Evolutionary conservation across 2,329 filamentous ascomycete species (phyloP).

Genomic region (Stagonosporopsis chrysanthemi): DNA sequence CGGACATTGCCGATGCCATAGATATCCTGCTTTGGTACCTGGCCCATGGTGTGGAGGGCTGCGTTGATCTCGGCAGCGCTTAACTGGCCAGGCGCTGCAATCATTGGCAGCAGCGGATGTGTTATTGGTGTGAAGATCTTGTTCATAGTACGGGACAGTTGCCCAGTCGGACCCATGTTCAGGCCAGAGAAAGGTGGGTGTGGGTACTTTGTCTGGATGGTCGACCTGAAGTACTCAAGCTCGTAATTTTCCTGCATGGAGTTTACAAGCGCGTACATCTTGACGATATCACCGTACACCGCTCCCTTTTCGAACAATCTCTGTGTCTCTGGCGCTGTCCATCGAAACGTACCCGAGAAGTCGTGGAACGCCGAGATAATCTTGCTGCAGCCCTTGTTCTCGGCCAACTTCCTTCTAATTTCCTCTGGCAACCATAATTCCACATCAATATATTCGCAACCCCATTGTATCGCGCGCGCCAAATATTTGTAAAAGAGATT

Average conservation of each 20-base stretch:
- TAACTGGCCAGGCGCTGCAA: conserved; percentile 85
- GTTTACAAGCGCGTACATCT: conserved; percentile 87
- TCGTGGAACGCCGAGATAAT: conserved; percentile 95
- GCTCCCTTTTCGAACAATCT: conserved; percentile 74
- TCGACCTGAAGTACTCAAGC: conserved; percentile 85
- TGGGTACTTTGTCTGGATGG: conserved; percentile 73
- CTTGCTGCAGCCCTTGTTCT: conserved; percentile 76
- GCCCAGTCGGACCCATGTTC: conserved; percentile 87
- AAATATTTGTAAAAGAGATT: conserved; percentile 78
- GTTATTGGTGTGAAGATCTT: conserved; percentile 89
- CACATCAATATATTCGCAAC: conserved; percentile 88
- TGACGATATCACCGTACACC: conserved; percentile 83
- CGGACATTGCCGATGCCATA: conserved; percentile 79
- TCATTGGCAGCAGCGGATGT: conserved; percentile 81
- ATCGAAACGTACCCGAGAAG: conserved; percentile 83
- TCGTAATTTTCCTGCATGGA: conserved; percentile 88
- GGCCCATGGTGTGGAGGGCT: conserved; percentile 78
- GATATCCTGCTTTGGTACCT: conserved; percentile 79
- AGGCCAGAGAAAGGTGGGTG: conserved; percentile 81
- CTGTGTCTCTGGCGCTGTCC: conserved; percentile 77
- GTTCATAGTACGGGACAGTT: conserved; percentile 83
- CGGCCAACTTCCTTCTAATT: conserved; percentile 72
- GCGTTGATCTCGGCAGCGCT: conserved; percentile 86
- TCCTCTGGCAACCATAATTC: conserved; percentile 85
- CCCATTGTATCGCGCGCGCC: conserved; percentile 86